These are phyloP conservation scores for Schizothecium vesticola DNA, from an alignment of 495 filamentous ascomycete genomes.

Conservation along the genomic window DNA sequence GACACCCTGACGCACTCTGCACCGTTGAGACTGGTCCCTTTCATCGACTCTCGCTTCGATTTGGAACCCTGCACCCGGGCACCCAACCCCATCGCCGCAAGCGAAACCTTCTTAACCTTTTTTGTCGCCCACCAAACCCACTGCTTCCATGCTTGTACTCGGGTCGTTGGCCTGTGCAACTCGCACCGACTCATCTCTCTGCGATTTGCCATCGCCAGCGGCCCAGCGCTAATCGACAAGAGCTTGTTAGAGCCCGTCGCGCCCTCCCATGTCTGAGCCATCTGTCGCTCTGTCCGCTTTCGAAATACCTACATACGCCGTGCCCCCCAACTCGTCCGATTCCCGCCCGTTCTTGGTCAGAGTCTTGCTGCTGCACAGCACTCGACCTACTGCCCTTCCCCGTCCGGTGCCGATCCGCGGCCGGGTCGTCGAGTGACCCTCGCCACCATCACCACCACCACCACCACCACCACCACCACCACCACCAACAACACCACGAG, in stretches of 20 bases:
- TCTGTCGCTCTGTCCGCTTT: neutral
- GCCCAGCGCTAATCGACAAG: neutral
- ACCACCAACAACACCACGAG: no score
- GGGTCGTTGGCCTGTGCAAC: neutral
- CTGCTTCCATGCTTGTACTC: neutral
- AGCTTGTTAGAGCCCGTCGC: slow-evolving; percentile 5
- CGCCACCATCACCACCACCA: neutral
- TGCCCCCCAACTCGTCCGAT: neutral
- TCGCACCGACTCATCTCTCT: neutral
- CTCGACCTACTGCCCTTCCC: neutral
- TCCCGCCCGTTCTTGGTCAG: neutral
- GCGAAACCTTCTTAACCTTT: neutral
- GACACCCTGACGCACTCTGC: neutral
- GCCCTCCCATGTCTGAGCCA: neutral
- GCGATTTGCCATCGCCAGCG: slow-evolving; percentile 1
- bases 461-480: neutral
- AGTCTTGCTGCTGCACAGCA: neutral
- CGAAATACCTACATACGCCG: neutral
- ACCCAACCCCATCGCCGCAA: neutral
- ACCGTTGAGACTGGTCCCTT: neutral
- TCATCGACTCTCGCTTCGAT: neutral
- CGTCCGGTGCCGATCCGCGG: slow-evolving; percentile 3
- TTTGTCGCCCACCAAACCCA: neutral
- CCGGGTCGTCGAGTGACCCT: neutral
- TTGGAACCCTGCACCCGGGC: neutral